Base-by-base conservation (phyloP, 257 asterid genomes). In the Handroanthus guayacan region DNA sequence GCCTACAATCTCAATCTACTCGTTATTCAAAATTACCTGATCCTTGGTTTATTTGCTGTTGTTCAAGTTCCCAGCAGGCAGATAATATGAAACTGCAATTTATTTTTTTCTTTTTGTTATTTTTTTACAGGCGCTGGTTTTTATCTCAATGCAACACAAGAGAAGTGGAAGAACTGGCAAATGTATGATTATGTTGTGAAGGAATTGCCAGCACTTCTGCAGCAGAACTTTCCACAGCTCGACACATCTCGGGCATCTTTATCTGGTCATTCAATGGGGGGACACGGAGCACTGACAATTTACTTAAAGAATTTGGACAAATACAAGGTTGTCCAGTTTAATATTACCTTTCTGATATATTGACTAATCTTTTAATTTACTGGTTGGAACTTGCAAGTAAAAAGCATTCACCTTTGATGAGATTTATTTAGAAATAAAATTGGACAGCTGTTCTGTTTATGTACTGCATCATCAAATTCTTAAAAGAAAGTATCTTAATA, bases 241-340 rank as follows among this genome's bases (percentile, higher is more conserved):
- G 95, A 95, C 75, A 86, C 93, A 11, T 84, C 97, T 41, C 90
- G 90, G 41, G 98, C 99, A 69, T 95, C 99, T 39, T 87, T 95
- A 80, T 93, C 58, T 75, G 99, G 99, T 48, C 99, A 95, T 79
- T 95, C 98, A 25, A 95, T 95, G 98, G 99, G 99, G 18, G 98
- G 99, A 51, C 99, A 95, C 81, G 99, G 99, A 78, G 99, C 98
- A 17, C 87, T 95, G 20, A 91, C 96, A 39, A 90, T 95, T 83
- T 95, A 93, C 92, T 84, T 95, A 16, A 95, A 91, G 79, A 95
- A 93, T 67, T 82, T 93, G 84, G 97, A 88, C 70, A 95, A 93
- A 81, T 95, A 93, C 88, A 95, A 91, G 98, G 98, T 95, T 82
- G 0, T 68, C 79, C 9, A 43, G 43, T 31, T 64, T 60, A 17